Evolutionary conservation across 805 yeast genomes (phyloP), one percentile per base, ranked within the genome.

Genomic region (Saturnispora bothae): DNA sequence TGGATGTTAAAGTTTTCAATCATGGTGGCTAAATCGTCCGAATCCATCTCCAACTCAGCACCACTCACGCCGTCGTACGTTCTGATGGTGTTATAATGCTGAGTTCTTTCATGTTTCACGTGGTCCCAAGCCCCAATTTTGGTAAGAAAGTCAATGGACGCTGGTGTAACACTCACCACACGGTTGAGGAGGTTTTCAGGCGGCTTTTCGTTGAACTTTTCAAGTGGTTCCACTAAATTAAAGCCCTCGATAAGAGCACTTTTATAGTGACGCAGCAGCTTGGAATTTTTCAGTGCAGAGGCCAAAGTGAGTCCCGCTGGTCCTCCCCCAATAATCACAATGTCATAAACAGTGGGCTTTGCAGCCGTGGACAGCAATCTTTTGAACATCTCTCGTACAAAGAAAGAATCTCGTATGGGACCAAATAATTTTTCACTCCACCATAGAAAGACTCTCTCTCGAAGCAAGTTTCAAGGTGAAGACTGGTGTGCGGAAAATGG

Each of bases 271-370:
- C 60, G 63, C 4, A 95, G 71, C 16, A 66, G 55, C 3, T 79
- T 75, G 1, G 86, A 78, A 46, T 68, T 67, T 54, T 83, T 81
- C 41, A 89, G 60, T 0, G 94, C 94, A 0, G 95, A 71, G 4
- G 92, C 78, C 27, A 92, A 62, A 2, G 95, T 79, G 40, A 92
- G 62, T 0, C 98, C 98, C 1, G 97, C 97, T 1, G 97, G 96
- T 0, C 98, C 98, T 6, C 94, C 97, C 27, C 98, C 98, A 27
- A 92, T 82, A 38, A 92, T 82, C 6, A 84, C 78, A 16, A 92
- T 73, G 57, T 89, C 96, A 21, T 69, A 33, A 4, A 33, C 62
- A 1, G 36, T 34, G 3, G 33, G 31, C 23, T 38, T 40, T 4
- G 46, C 12, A 5, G 12, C 41, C 3, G 48, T 53, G 2, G 61